These are phyloP conservation scores for Mycena alexandri DNA, from an alignment of 768 basidiomycete genomes.

Conservation along the genomic window DNA sequence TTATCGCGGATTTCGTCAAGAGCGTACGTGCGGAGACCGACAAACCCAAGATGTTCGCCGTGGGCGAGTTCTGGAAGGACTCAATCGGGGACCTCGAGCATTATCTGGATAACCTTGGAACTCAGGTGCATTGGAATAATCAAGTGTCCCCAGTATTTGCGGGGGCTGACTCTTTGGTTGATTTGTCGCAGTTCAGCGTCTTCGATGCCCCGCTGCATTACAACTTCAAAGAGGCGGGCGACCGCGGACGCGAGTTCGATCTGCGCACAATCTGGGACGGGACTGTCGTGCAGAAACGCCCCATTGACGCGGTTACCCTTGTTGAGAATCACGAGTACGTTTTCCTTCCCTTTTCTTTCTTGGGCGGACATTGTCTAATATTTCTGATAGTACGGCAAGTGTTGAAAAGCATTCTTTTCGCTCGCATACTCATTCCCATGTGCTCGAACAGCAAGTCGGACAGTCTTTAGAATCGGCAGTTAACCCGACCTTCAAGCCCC, in stretches of 20 bases:
- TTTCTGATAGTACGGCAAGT: constrained; percentile 19
- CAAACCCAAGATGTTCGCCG: constrained; percentile 55
- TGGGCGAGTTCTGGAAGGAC: constrained; percentile 62
- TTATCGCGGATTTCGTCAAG: constrained; percentile 51
- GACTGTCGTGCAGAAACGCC: constrained; percentile 67
- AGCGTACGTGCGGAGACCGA: constrained; percentile 51
- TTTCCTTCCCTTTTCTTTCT: neutral
- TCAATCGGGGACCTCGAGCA: constrained; percentile 41
- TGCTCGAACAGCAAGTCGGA: constrained; percentile 65
- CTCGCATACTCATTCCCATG: neutral
- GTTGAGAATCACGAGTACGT: constrained; percentile 76
- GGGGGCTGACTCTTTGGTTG: no score
- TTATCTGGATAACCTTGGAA: constrained; percentile 41
- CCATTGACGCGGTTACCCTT: constrained; percentile 76
- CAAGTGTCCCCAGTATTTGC: no score
- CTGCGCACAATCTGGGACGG: constrained; percentile 69
- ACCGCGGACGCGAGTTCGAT: constrained; percentile 66
- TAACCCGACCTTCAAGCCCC: constrained; percentile 63
- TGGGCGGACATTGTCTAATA: neutral
- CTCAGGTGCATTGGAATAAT: constrained; percentile 36
- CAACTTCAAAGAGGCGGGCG: constrained; percentile 72
- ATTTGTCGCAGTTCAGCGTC: constrained; percentile 65
- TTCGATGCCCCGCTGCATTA: constrained; percentile 79
- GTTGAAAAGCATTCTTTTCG: neutral
- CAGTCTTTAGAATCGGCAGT: constrained; percentile 74